These are phyloP conservation scores for Phytopythium vexans DNA, from an alignment of 352 stramenopile species.

Conservation along the genomic window DNA sequence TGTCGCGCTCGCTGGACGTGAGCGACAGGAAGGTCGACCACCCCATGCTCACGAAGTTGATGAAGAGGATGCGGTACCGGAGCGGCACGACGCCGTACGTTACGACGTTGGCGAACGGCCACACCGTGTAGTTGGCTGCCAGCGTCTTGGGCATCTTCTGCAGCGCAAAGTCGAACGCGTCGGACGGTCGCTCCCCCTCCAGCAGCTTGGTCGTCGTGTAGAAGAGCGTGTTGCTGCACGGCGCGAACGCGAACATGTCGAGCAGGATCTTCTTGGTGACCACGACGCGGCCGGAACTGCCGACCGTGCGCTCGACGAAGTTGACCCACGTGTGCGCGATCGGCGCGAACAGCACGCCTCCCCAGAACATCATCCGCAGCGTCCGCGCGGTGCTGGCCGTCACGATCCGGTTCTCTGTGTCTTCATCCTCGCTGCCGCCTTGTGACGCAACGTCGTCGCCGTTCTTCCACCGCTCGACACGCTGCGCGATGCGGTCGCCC, in stretches of 20 bases:
- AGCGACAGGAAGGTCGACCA: constrained; percentile 39
- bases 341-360: constrained; percentile 75
- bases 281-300: constrained; percentile 22
- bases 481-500: constrained; percentile 52
- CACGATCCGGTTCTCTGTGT: constrained; percentile 2
- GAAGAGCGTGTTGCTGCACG: constrained; percentile 34
- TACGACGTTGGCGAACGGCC: constrained; percentile 34
- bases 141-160: constrained; percentile 31
- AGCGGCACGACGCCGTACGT: constrained; percentile 38
- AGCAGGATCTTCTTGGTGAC: constrained; percentile 41
- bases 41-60: constrained; percentile 41
- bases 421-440: background rate
- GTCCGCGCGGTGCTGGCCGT: constrained; percentile 33
- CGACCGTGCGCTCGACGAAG: constrained; percentile 56
- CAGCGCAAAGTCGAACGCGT: constrained; percentile 23
- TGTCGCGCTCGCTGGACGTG: constrained; percentile 16
- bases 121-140: constrained; percentile 40
- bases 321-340: constrained; percentile 86
- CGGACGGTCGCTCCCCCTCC: constrained; percentile 15
- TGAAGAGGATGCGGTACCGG: constrained; percentile 39
- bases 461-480: constrained; percentile 19
- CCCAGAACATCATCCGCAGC: constrained; percentile 80
- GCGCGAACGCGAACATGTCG: constrained; percentile 32
- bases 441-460: constrained; percentile 3
- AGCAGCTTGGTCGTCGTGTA: constrained; percentile 39